phyloP scores from a whole-genome alignment of 2,329 filamentous ascomycete genomes.

The Fusarium brachygibbosum region DNA sequence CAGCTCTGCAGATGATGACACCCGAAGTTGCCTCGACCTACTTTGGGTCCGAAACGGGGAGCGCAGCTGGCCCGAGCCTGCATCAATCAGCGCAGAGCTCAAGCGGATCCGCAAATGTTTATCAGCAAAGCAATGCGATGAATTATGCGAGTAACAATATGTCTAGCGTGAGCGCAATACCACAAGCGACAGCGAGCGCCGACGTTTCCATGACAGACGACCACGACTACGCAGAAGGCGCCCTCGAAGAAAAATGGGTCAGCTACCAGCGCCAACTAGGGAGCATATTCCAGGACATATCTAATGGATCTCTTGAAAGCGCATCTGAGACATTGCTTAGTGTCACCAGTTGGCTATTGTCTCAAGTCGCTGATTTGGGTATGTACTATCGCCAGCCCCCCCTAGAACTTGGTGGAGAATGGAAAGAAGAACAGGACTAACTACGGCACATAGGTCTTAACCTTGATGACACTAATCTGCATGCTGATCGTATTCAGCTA shows the following conservation, averaged over 20 bases:
- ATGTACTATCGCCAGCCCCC: constrained; percentile 48
- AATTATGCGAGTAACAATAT: constrained; percentile 64
- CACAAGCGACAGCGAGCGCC: constrained; percentile 54
- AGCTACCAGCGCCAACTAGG: constrained; percentile 73
- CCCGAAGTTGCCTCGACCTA: constrained; percentile 74
- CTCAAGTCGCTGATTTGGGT: constrained; percentile 69
- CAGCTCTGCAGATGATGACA: constrained; percentile 78
- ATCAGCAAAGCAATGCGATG: constrained; percentile 72
- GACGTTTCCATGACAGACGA: constrained; percentile 67
- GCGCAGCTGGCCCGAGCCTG: constrained; percentile 68
- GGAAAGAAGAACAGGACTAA: constrained; percentile 31
- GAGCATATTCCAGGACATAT: constrained; percentile 78
- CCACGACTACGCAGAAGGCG: constrained; percentile 68
- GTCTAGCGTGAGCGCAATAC: constrained; percentile 62
- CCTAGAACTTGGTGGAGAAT: not conserved
- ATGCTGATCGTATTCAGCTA: constrained; percentile 82
- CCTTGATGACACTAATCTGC: constrained; percentile 82
- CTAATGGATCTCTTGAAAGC: constrained; percentile 63
- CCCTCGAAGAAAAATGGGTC: constrained; percentile 77
- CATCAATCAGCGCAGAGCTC: constrained; percentile 64
- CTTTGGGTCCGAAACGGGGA: constrained; percentile 63
- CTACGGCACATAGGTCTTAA: constrained; percentile 75
- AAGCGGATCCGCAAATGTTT: constrained; percentile 70
- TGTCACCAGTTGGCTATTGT: constrained; percentile 69
- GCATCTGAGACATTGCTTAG: constrained; percentile 67